Conservation (phyloP, 1,139 yeast genomes). For the Lodderomyces parapsilosis region DNA sequence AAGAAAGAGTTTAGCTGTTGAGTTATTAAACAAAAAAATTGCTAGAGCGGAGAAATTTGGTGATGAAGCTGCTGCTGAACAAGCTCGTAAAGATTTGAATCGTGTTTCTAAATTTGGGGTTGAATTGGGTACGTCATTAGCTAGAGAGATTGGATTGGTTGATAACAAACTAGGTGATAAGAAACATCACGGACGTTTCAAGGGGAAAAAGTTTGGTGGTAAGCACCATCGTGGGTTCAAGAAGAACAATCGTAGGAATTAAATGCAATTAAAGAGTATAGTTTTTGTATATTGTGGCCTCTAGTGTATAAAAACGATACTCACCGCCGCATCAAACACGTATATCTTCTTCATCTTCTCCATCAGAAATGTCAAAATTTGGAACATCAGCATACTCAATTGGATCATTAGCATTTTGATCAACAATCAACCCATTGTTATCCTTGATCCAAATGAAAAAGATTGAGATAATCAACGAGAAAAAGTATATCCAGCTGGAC, state of each 20-base stretch:
- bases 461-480: slow-evolving; percentile 21
- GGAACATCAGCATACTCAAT: slow-evolving; percentile 19
- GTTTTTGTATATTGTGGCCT: not conserved
- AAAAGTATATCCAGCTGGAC: slow-evolving; percentile 17
- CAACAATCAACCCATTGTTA: slow-evolving; percentile 32
- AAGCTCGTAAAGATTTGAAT: slow-evolving; percentile 57
- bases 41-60: slow-evolving; percentile 79
- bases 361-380: slow-evolving; percentile 23
- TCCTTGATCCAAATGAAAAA: slow-evolving; percentile 37
- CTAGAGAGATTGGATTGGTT: slow-evolving; percentile 62
- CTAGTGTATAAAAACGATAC: not conserved
- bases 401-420: slow-evolving; percentile 18
- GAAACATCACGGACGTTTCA: slow-evolving; percentile 14
- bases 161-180: slow-evolving; percentile 31
- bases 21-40: slow-evolving; percentile 64
- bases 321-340: not conserved
- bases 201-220: slow-evolving; percentile 9
- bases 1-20: slow-evolving; percentile 66
- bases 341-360: slow-evolving; percentile 13
- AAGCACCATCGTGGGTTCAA: slow-evolving; percentile 7
- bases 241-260: slow-evolving; percentile 4
- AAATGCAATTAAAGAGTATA: not conserved
- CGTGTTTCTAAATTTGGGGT: slow-evolving; percentile 87
- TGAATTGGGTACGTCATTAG: slow-evolving; percentile 64
- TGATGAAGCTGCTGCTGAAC: slow-evolving; percentile 51